Evolutionary conservation across 2,329 filamentous ascomycete species (phyloP).

Genomic region (Cladosporium sp.): DNA sequence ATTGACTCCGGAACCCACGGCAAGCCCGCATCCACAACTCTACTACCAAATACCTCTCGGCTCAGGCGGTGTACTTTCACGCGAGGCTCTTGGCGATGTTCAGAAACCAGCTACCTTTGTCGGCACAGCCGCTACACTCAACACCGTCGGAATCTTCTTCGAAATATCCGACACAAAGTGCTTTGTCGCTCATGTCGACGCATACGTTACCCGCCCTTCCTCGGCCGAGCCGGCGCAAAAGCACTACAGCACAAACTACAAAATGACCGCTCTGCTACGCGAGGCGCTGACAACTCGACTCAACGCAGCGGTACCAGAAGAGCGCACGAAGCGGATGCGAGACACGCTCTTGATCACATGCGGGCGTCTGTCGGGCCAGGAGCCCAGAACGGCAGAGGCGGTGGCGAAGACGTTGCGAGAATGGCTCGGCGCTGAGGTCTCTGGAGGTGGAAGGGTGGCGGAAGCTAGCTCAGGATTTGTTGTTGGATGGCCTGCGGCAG

Average conservation of each 20-base stretch:
- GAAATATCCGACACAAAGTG: constrained; percentile 11
- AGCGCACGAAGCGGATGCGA: constrained; percentile 1
- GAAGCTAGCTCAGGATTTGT: constrained; percentile 70
- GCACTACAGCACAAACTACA: constrained; percentile 3
- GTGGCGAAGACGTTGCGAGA: constrained; percentile 46
- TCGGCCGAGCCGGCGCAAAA: not conserved
- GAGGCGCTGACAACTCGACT: not conserved
- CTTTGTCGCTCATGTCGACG: constrained; percentile 20
- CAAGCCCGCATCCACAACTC: not conserved
- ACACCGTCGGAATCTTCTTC: constrained; percentile 19
- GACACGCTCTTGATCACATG: constrained; percentile 8
- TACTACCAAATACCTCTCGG: constrained; percentile 14
- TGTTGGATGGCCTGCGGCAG: constrained; percentile 80
- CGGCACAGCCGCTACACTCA: constrained; percentile 10
- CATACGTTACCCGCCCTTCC: not conserved
- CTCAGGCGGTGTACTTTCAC: not conserved
- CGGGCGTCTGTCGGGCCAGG: constrained; percentile 33
- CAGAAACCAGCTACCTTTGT: not conserved
- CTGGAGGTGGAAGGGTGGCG: constrained; percentile 66
- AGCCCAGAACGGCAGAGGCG: constrained; percentile 53
- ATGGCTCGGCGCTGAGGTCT: constrained; percentile 82
- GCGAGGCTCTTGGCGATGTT: not conserved
- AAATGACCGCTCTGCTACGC: not conserved
- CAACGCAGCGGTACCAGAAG: not conserved
- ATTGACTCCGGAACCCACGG: not conserved